Conservation (phyloP, 805 yeast species). For the Zygosaccharomyces kombuchaensis region DNA sequence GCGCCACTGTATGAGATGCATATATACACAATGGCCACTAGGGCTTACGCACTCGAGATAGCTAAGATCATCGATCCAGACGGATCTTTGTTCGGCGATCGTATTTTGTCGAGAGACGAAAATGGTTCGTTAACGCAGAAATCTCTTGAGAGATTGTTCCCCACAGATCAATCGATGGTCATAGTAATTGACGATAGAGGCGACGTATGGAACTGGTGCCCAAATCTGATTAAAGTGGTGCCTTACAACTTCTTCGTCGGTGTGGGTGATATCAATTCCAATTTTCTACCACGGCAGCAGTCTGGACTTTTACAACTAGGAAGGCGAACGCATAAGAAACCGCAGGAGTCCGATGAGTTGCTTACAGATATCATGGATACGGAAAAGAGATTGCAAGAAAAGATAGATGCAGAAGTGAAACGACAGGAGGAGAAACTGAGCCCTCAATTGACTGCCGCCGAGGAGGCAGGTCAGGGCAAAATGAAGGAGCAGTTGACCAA, state of each 20-base stretch:
- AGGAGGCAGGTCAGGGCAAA: conserved; percentile 30
- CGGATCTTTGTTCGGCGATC: conserved; percentile 80
- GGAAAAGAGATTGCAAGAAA: conserved; percentile 29
- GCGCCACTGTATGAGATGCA: conserved; percentile 78
- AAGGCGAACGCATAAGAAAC: conserved; percentile 30
- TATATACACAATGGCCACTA: conserved; percentile 96
- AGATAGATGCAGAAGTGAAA: conserved; percentile 32
- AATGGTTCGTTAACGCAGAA: conserved; percentile 90
- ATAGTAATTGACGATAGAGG: conserved; percentile 96
- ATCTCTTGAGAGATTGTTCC: conserved; percentile 81
- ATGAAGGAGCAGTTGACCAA: conserved; percentile 49
- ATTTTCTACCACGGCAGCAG: conserved; percentile 79
- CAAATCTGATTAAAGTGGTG: conserved; percentile 82
- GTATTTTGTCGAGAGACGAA: conserved; percentile 90
- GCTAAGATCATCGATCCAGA: conserved; percentile 90
- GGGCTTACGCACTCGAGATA: conserved; percentile 85
- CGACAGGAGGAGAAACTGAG: conserved; percentile 36
- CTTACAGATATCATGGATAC: conserved; percentile 34
- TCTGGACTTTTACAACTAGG: conserved; percentile 49
- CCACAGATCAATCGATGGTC: conserved; percentile 95
- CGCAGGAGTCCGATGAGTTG: conserved; percentile 32
- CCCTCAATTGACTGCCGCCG: conserved; percentile 30
- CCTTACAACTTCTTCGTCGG: conserved; percentile 97
- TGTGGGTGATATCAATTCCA: conserved; percentile 93
- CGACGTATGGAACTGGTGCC: conserved; percentile 98